Conservation (phyloP, 371 early-diverging fungal species). For the Rhizomucor miehei region DNA sequence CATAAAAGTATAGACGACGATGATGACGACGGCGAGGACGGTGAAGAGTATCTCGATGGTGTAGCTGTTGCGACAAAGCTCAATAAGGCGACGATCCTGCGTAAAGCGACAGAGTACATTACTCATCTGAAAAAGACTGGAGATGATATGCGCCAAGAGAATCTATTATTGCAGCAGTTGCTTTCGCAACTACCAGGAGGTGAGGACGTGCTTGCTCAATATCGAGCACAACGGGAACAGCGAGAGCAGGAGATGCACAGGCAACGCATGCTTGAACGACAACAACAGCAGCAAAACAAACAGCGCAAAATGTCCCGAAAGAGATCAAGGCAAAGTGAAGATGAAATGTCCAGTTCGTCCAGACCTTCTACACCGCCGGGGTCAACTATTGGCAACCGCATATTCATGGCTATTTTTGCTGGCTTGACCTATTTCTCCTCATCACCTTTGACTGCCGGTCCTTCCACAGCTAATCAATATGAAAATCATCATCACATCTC, state of each 20-base stretch:
- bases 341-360: slow-evolving; percentile 22
- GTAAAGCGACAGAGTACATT: slow-evolving; percentile 89
- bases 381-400: slow-evolving; percentile 21
- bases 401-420: slow-evolving; percentile 47
- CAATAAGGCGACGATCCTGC: slow-evolving; percentile 88
- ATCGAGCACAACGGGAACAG: slow-evolving; percentile 33
- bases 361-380: slow-evolving; percentile 21
- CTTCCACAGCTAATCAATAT: slow-evolving; percentile 28
- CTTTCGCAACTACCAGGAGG: slow-evolving; percentile 57
- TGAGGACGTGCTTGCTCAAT: slow-evolving; percentile 35
- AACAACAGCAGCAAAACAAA: slow-evolving; percentile 28
- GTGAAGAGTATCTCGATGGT: slow-evolving; percentile 64
- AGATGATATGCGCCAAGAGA: slow-evolving; percentile 54
- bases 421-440: slow-evolving; percentile 42
- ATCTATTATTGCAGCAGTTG: slow-evolving; percentile 45
- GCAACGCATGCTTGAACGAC: slow-evolving; percentile 27
- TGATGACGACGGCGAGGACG: slow-evolving; percentile 60
- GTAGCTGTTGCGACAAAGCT: slow-evolving; percentile 73
- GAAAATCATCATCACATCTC: slow-evolving; percentile 39
- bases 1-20: slow-evolving; percentile 41
- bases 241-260: slow-evolving; percentile 30
- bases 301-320: slow-evolving; percentile 25
- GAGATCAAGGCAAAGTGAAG: slow-evolving; percentile 15
- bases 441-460: slow-evolving; percentile 38
- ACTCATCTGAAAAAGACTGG: slow-evolving; percentile 66